phyloP scores from a whole-genome alignment of 2,329 filamentous ascomycete genomes.

The Blastomyces gilchristii region DNA sequence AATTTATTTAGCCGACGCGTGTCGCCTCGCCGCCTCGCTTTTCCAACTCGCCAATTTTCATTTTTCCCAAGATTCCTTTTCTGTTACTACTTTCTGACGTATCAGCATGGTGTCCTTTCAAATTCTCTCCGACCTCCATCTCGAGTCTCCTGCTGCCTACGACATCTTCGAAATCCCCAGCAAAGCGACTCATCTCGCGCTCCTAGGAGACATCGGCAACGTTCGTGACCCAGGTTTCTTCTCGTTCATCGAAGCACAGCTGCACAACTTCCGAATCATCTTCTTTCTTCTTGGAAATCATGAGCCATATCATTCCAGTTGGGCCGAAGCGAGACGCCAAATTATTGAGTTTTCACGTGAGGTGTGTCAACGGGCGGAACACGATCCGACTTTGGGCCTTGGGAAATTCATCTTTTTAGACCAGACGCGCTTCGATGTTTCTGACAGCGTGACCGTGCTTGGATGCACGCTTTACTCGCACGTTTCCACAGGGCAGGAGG shows the following conservation, averaged over 20 bases:
- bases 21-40: neutral
- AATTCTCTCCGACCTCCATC: slow-evolving; percentile 50
- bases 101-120: slow-evolving; percentile 24
- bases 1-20: neutral
- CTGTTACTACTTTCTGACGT: neutral
- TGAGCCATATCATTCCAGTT: slow-evolving; percentile 11
- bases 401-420: slow-evolving; percentile 36
- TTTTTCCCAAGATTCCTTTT: neutral
- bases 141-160: slow-evolving; percentile 43
- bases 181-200: slow-evolving; percentile 42
- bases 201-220: slow-evolving; percentile 49
- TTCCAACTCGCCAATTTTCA: neutral
- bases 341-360: slow-evolving; percentile 21
- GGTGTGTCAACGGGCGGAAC: slow-evolving; percentile 13
- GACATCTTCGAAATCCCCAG: slow-evolving; percentile 41
- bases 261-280: neutral
- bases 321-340: slow-evolving; percentile 18
- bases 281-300: neutral
- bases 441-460: slow-evolving; percentile 31
- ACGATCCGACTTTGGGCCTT: slow-evolving; percentile 9
- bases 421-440: slow-evolving; percentile 31
- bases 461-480: slow-evolving; percentile 44
- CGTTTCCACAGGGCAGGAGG: slow-evolving; percentile 31
- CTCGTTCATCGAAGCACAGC: slow-evolving; percentile 28
- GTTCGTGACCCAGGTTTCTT: slow-evolving; percentile 36